A percentile compares a stretch with the other conserved stretches of the same genome.
Evolutionary conservation across 352 stramenopile genomes (phyloP).

Genomic region (Phytophthora foliorum): DNA sequence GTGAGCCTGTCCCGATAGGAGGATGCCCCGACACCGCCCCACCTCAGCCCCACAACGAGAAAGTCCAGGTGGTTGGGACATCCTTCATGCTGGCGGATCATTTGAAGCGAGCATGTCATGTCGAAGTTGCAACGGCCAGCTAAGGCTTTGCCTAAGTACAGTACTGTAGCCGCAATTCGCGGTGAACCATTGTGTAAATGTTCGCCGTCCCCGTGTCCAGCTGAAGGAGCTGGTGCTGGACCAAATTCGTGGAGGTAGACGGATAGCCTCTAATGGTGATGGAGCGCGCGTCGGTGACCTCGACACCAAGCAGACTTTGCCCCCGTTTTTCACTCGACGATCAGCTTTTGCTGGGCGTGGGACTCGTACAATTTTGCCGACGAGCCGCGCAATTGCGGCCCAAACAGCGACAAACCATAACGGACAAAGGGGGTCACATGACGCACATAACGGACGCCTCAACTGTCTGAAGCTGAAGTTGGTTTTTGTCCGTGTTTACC

Average conservation of each 20-base stretch:
- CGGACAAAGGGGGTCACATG: not conserved
- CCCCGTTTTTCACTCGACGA: not conserved
- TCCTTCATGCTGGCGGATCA: too few relatives aligned
- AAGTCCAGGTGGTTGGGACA: too few relatives aligned
- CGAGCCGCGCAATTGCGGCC: not conserved
- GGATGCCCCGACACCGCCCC: slow-evolving; percentile 4
- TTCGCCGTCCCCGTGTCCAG: too few relatives aligned
- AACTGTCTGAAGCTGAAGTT: too few relatives aligned
- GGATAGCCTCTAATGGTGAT: not conserved
- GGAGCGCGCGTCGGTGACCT: too few relatives aligned
- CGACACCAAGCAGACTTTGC: too few relatives aligned
- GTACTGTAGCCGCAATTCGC: not conserved
- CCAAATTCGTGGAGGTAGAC: not conserved
- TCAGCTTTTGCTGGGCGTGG: not conserved
- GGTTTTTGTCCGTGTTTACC: too few relatives aligned
- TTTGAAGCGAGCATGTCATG: too few relatives aligned
- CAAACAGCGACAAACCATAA: not conserved
- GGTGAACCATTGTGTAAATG: not conserved
- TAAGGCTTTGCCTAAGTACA: too few relatives aligned
- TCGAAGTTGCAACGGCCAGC: too few relatives aligned
- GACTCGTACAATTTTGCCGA: not conserved
- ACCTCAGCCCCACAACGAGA: not conserved
- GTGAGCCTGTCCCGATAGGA: slow-evolving; percentile 1
- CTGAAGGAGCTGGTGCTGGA: not conserved
- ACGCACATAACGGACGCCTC: not conserved